Base-by-base conservation (phyloP, 2,329 filamentous ascomycete species). In the Lasiodiplodia theobromae region DNA sequence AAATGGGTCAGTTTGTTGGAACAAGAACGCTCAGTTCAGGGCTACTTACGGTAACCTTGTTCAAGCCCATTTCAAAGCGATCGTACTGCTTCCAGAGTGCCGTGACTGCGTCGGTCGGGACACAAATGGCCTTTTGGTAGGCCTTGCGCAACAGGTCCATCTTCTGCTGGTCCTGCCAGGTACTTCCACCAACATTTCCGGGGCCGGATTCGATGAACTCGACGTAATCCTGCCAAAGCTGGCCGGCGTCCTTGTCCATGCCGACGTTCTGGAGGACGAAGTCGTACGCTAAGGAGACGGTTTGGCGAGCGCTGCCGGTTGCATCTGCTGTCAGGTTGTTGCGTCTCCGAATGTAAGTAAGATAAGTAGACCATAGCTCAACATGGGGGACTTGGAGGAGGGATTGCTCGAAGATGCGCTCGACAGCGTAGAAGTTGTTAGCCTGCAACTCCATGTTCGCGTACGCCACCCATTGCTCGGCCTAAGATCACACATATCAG, bases 101-200 rank as follows among this genome's bases (percentile, higher is more conserved):
- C 75, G 95, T 92, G 60, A 97, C 88, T 38, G 91, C 91, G 67
- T 91, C 88, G 71, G 93, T 97, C 4, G 96, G 96, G 49, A 97
- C 88, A 72, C 89, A 90, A 69, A 97, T 92, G 16, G 95, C 95
- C 66, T 91, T 91, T 75, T 97, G 94, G 78, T 97, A 99, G 0
- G 93, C 92, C 78, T 96, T 97, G 69, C 96, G 91, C 64, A 99
- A 82, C 73, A 92, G 86, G 74, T 99, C 96, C 91, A 97, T 97
- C 85, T 99, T 99, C 77, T 98, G 96, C 81, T 95, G 92, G 77
- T 98, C 96, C 80, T 98, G 94, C 96, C 96, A 99, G 69, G 88
- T 90, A 69, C 86, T 90, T 53, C 95, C 96, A 31, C 94, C 95
- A 69, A 96, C 88, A 69, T 89, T 89, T 6, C 96, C 96, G 1